Base-by-base conservation (phyloP, 2,329 filamentous ascomycete species). In the Colletotrichum limetticola region DNA sequence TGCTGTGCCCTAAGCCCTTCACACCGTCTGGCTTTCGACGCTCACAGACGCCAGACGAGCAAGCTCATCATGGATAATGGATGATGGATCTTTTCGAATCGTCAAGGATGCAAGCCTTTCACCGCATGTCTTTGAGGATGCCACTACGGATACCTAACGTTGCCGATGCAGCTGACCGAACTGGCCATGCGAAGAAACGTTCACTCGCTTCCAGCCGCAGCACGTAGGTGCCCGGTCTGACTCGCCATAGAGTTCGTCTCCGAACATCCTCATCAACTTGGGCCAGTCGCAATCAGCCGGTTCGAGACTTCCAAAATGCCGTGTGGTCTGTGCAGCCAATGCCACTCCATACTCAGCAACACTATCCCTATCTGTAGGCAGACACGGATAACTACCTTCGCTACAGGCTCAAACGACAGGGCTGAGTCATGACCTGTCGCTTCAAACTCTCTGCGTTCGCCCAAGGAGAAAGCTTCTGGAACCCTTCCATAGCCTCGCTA, bases 211-310 rank as follows among this genome's bases (percentile, higher is more conserved):
- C 52, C 24, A 26, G 64, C 28, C 56, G 49, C 49, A 53, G 56
- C 53, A 59, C 42, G 46, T 30, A 59, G 53, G 53, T 69, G 59
- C 71, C 46, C 49, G 35, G 24, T 49, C 60, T 73, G 66, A 73
- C 71, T 73, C 71, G 71, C 26, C 22, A 66, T 65, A 70, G 60
- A 73, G 55, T 71, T 73, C 32, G 46, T 56, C 28, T 35, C 60
- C 56, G 70, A 73, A 61, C 55, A 73, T 73, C 61, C 32, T 73
- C 67, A 73, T 73, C 71, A 70, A 16, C 49, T 26, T 64, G 32
- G 60, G 37, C 61, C 71, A 73, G 71, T 73, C 66, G 66, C 66
- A 73, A 73, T 73, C 71, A 66, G 35, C 61, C 61, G 60, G 71
- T 56, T 73, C 35, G 58, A 66, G 56, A 53, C 67, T 72, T 71